Base-by-base conservation (phyloP, 805 yeast species). In the Myxozyma melibiosi region DNA sequence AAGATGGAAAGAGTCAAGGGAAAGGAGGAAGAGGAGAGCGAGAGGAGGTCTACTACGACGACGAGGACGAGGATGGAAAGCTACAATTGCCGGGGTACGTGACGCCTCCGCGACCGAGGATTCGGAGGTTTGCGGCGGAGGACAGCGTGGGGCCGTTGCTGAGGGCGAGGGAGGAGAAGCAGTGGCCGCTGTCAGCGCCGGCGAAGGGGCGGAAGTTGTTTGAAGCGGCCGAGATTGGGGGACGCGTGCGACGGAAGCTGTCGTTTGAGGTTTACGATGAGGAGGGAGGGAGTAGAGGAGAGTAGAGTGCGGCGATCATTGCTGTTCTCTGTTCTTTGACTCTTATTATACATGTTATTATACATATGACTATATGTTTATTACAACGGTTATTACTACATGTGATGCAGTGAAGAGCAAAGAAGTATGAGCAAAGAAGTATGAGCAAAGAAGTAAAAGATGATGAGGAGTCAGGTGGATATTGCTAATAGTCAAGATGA, bases 81-180 rank as follows among this genome's bases (percentile, higher is more conserved):
- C 33, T 18, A 8, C 38, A 25, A 30, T 27, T 39, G 16, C 51
- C 60, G 24, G 44, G 18, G 24, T 48, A 39, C 20, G 51, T 31
- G 16, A 60, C 64, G 7, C 64, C 64, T 18, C 49, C 58, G 45
- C 63, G 64, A 9, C 63, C 64, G 31, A 48, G 58, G 16, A 52
- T 60, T 20, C 55, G 56, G 11, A 14, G 47, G 39, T 55, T 27
- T 28, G 57, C 46, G 20, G 30, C 38, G 14, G 63, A 39, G 14
- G 63, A 58, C 41, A 37, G 30, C n/a, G 54, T 51, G 9, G 53
- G 55, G n/a, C 53, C 53, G 30, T 28, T 58, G 34, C 51, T 58
- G 18, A 42, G 30, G 33, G 38, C 57, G 35, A 53, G 63, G 14
- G 54, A 16, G 22, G 53, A 25, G 22, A 16, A 9, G 18, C n/a